Evolutionary conservation across 2,329 filamentous ascomycete genomes (phyloP), one percentile per base, ranked within the genome.

Genomic region (Biscogniauxia mediterranea): DNA sequence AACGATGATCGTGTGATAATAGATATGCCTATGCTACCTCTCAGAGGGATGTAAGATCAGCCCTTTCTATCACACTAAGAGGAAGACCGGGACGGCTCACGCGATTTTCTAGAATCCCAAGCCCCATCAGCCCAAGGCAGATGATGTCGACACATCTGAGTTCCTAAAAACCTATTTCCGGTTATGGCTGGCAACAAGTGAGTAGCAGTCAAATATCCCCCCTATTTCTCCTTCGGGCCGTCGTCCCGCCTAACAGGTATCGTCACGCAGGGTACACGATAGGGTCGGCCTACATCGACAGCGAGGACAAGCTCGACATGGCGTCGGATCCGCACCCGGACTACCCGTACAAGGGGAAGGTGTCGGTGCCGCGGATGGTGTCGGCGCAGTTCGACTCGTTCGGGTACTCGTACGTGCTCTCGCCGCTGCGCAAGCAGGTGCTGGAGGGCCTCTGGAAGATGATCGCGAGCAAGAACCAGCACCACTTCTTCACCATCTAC

Each of bases 141-240:
- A 58, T 11, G 74, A 79, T 42, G 65, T 69, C 49, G 55, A 68
- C 28, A 61, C 64, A 2, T 70, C 73, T 26, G 58, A 65, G 0
- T 74, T 83, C 3, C 59, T 84, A n/a, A 60, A 63, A 1, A 75
- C 76, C 9, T 72, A 80, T 3, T 78, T 83, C 21, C 68, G 70
- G 5, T 65, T 84, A 1, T 81, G 80, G 78, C 80, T 83, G 64
- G 78, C 78, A 2, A 77, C 77, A 11, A 74, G 82, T 84, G 66
- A 68, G 81, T 75, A 23, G 21, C 52, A 46, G 28, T 6, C 28
- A 6, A 32, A 20, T 26, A n/a, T 23, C 11, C 7, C 59, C 13
- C 7, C 28, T 15, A 28, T 49, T 57, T 56, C 52, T 25, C 2
- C 21, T 13, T 28, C 15, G 49, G 7, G 11, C 7, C 46, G 20